phyloP scores from a whole-genome alignment of 2,329 filamentous ascomycete genomes.

The Ustulina deusta region DNA sequence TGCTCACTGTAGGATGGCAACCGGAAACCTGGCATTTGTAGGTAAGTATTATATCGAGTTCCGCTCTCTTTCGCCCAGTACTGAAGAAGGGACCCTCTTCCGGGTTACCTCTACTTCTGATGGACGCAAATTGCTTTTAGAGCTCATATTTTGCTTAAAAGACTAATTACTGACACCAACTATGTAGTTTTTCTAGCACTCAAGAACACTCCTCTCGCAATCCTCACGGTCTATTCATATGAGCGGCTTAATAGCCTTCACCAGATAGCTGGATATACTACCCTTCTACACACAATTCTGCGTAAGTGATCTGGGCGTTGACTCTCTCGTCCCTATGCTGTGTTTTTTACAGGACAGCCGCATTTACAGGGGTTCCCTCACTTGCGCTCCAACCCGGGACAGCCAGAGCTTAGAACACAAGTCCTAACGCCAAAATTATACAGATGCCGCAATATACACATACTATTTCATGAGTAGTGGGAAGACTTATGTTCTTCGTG shows the following conservation, averaged over 20 bases:
- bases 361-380: not conserved
- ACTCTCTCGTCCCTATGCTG: not conserved
- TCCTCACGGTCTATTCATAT: constrained; percentile 58
- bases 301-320: constrained; percentile 38
- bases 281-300: constrained; percentile 52
- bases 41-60: constrained; percentile 25
- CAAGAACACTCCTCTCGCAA: constrained; percentile 62
- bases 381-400: not conserved
- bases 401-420: not conserved
- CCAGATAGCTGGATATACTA: constrained; percentile 58
- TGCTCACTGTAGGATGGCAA: constrained; percentile 56
- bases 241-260: constrained; percentile 62
- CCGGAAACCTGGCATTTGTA: constrained; percentile 55
- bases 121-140: not conserved
- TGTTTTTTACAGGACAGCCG: not conserved
- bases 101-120: not conserved
- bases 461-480: constrained; percentile 47
- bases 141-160: not conserved
- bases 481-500: constrained; percentile 44
- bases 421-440: constrained; percentile 9
- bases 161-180: not conserved
- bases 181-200: constrained; percentile 61
- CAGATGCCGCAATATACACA: constrained; percentile 52
- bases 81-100: no score
- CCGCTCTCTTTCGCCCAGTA: not conserved